Base-by-base conservation (phyloP, 2,329 filamentous ascomycete genomes). In the Penicillium concentricum region DNA sequence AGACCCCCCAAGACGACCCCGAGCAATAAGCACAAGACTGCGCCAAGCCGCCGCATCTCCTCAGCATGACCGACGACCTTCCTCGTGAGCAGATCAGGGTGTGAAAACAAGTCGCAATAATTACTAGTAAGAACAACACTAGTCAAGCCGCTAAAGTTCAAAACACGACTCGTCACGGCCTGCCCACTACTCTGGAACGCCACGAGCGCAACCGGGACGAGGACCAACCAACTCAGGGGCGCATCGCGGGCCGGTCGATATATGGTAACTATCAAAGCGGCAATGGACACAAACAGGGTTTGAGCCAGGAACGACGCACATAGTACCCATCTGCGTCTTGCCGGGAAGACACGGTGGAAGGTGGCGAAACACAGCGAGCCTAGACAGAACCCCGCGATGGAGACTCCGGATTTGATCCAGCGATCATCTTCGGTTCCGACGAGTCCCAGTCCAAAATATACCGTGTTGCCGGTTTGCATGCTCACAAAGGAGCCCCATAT, bases 381-480 rank as follows among this genome's bases (percentile, higher is more conserved):
- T 24, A 87, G 61, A 72, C 87, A 89, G 75, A 93, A 93, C 60
- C 80, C 85, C 28, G 77, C 74, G 22, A 93, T 86, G 0, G 89
- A 91, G 9, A 83, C 82, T n/a, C 82, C 80, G 0, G 89, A 89
- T 62, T 90, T 90, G 68, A 88, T 81, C 86, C 87, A 90, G 48
- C 87, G 81, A 13, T 76, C 76, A 3, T 67, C 71, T 0, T 84
- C 82, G 9, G 84, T 80, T 3, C 69, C 70, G 15, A 66, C 58
- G n/a, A 92, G 77, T 3, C 90, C 90, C 3, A 92, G 81, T 9
- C 89, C 90, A 15, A 92, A 79, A 70, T 91, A 93, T 46, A 93
- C 84, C 5, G 90, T 92, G 73, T 93, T 93, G 84, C 88, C 89
- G 32, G 89, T 92, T 69, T 92, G 90, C 89, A 92, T 92, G 66